Evolutionary conservation across 1,284 basidiomycete species (phyloP).

Genomic region (Testicularia cyperi): DNA sequence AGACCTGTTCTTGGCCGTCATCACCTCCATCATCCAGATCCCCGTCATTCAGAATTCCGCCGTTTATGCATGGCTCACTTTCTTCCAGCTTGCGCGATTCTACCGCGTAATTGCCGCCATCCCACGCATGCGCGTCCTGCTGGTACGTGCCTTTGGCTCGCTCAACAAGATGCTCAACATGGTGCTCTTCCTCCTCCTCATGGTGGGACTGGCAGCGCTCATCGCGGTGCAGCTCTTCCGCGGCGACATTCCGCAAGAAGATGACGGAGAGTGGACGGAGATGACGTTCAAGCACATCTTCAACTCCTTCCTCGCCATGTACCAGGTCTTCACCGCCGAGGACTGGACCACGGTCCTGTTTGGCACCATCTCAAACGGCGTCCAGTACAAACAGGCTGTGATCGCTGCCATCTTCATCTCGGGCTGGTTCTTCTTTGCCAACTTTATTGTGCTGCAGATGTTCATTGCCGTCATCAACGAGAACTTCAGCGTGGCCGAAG

Average conservation of each 20-base stretch:
- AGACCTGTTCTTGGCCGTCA: conserved; percentile 79
- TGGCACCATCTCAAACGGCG: conserved; percentile 69
- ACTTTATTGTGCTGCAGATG: conserved; percentile 94
- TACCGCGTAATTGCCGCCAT: conserved; percentile 89
- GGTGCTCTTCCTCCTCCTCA: conserved; percentile 84
- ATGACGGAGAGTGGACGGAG: conserved; percentile 58
- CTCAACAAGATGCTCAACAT: conserved; percentile 90
- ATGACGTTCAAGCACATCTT: conserved; percentile 88
- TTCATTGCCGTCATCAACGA: conserved; percentile 99
- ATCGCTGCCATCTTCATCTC: conserved; percentile 76
- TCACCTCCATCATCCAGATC: conserved; percentile 80
- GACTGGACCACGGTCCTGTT: conserved; percentile 90
- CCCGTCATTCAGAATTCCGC: conserved; percentile 70
- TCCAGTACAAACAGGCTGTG: conserved; percentile 71
- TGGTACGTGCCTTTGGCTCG: conserved; percentile 79
- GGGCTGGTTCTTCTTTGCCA: conserved; percentile 88
- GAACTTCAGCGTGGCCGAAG: conserved; percentile 91
- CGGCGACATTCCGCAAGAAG: conserved; percentile 69
- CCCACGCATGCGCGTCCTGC: conserved; percentile 69
- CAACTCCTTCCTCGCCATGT: conserved; percentile 85
- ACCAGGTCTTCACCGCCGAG: conserved; percentile 87
- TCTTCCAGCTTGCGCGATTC: conserved; percentile 84
- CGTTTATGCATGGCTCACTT: conserved; percentile 86
- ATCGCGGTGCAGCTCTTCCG: conserved; percentile 73
- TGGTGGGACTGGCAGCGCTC: conserved; percentile 84